These are phyloP conservation scores for Abrus pulchellus DNA, from an alignment of 306 rosid species.

Conservation along the genomic window DNA sequence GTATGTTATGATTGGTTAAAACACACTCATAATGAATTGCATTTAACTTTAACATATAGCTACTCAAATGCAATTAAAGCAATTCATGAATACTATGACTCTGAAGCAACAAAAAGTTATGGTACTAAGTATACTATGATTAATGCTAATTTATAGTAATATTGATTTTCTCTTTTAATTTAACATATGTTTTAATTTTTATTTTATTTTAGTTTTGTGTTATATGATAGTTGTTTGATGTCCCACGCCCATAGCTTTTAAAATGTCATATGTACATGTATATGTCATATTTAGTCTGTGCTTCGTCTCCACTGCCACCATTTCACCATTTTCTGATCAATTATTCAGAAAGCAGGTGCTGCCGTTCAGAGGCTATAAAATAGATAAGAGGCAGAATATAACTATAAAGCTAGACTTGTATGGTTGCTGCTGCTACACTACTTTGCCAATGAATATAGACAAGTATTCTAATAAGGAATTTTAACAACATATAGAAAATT, in stretches of 20 bases:
- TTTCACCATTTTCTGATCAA: not conserved
- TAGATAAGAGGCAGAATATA: not conserved
- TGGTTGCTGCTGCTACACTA: constrained; percentile 6
- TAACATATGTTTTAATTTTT: not conserved
- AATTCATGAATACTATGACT: not conserved
- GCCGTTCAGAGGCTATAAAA: not conserved
- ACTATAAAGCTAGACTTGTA: not conserved
- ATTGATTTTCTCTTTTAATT: not conserved
- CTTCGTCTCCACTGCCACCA: not conserved
- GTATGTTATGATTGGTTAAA: constrained; percentile 18
- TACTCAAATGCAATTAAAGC: constrained; percentile 8
- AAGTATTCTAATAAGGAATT: not conserved
- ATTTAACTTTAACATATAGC: constrained; percentile 14
- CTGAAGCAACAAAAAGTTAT: constrained; percentile 19
- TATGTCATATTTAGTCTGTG: not conserved
- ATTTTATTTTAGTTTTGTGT: not conserved
- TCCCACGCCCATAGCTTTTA: not conserved
- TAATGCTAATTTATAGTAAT: not conserved
- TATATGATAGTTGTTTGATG: not conserved
- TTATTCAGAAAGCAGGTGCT: not conserved
- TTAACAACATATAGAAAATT: not conserved
- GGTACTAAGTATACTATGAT: not conserved
- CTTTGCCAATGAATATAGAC: not conserved
- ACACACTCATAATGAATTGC: constrained; percentile 4
- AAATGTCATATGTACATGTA: not conserved